A percentile compares a stretch with the other conserved stretches of the same genome.
These are phyloP conservation scores for Cyclostephanos tholiformis DNA, from an alignment of 108 stramenopile species.

Conservation along the genomic window DNA sequence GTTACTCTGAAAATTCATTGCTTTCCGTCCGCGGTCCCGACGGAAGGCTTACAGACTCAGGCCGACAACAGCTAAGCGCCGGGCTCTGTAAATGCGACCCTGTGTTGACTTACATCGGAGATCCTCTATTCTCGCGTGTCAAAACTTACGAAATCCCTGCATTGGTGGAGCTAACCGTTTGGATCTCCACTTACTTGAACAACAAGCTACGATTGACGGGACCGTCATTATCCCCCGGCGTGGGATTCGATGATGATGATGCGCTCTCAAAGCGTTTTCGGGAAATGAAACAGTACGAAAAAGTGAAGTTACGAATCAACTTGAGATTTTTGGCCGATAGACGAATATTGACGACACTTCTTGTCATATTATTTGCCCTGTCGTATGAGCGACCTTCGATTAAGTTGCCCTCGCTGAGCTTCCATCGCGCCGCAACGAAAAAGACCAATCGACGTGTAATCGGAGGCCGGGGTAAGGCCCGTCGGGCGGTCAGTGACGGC, in stretches of 20 bases:
- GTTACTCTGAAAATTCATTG: constrained; percentile 2
- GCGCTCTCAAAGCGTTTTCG: constrained; percentile 22
- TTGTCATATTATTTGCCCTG: background rate
- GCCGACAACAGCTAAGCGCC: constrained; percentile 50
- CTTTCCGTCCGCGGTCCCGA: constrained; percentile 44
- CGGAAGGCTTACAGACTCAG: constrained; percentile 65
- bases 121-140: constrained; percentile 57
- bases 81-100: constrained; percentile 69
- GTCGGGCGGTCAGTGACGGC: background rate
- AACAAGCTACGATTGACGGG: constrained; percentile 50
- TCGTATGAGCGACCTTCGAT: background rate
- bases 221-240: background rate
- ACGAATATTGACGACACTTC: constrained; percentile 2
- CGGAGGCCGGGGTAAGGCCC: background rate
- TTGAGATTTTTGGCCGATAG: constrained; percentile 81
- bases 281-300: constrained; percentile 48
- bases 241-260: constrained; percentile 17
- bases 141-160: constrained; percentile 68
- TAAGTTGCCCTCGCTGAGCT: background rate
- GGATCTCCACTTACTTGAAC: constrained; percentile 59
- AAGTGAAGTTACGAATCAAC: constrained; percentile 63
- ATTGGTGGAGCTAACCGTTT: constrained; percentile 56
- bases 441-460: background rate
- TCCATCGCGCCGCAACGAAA: background rate
- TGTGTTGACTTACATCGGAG: constrained; percentile 70